Percentiles rank a stretch among this genome's conserved stretches.
phyloP scores from a whole-genome alignment of 2,329 filamentous ascomycete species.

The Cytospora chrysosperma region DNA sequence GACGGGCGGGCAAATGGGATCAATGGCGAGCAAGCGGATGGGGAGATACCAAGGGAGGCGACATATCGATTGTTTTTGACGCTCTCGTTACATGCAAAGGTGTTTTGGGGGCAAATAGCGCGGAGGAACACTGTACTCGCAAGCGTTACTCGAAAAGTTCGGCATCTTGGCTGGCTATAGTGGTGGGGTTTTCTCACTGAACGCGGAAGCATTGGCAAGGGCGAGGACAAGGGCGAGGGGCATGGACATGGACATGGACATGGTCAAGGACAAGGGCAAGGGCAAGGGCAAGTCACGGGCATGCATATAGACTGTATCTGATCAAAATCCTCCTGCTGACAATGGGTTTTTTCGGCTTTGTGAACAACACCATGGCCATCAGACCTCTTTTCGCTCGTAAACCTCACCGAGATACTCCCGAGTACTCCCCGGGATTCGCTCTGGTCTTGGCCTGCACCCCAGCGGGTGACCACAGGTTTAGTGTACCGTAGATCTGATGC shows the following conservation, averaged over 20 bases:
- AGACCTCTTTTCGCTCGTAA: too few species aligned
- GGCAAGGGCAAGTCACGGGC: background rate
- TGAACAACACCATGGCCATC: too few species aligned
- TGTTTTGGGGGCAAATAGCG: conserved; percentile 3
- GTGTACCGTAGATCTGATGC: too few species aligned
- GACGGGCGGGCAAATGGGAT: conserved; percentile 13
- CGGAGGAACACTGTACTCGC: background rate
- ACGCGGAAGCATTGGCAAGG: background rate
- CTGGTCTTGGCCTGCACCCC: too few species aligned
- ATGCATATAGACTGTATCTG: background rate
- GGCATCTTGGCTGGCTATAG: background rate
- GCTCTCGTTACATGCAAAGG: conserved; percentile 7
- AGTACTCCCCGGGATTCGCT: too few species aligned
- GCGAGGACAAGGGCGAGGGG: background rate
- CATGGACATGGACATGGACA: background rate
- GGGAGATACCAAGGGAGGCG: conserved; percentile 17
- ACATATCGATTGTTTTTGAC: background rate
- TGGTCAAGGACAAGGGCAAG: too few species aligned
- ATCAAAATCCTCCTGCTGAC: background rate
- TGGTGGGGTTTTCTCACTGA: background rate
- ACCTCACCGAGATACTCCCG: too few species aligned
- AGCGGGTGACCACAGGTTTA: too few species aligned
- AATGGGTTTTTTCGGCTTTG: too few species aligned
- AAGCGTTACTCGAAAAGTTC: conserved; percentile 1
- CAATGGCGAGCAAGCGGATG: conserved; percentile 10